These are phyloP conservation scores for Endotrypanum monterogeii DNA, from an alignment of 208 protist species.

Conservation along the genomic window DNA sequence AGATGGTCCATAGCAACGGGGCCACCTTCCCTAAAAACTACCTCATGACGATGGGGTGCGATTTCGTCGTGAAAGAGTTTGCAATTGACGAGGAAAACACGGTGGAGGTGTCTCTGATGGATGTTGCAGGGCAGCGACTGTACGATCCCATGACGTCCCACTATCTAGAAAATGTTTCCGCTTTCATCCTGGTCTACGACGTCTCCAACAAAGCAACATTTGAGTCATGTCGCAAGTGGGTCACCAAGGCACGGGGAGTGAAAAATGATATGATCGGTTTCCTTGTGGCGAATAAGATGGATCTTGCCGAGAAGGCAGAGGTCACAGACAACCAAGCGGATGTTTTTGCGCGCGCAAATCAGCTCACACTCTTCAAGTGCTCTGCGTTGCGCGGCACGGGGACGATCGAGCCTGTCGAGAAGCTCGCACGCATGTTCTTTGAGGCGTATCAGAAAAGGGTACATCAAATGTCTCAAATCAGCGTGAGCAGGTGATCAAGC, in stretches of 20 bases:
- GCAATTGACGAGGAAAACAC: constrained; percentile 73
- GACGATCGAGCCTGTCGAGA: constrained; percentile 80
- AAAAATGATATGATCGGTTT: constrained; percentile 77
- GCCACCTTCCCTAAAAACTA: constrained; percentile 90
- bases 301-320: constrained; percentile 85
- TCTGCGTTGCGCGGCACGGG: constrained; percentile 84
- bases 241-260: constrained; percentile 45
- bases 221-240: constrained; percentile 86
- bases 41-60: constrained; percentile 92
- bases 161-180: constrained; percentile 64
- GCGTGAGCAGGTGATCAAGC: not conserved
- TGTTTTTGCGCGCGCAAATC: constrained; percentile 69
- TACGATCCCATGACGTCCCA: constrained; percentile 79
- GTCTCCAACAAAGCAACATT: constrained; percentile 91
- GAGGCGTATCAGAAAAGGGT: constrained; percentile 79
- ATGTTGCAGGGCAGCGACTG: constrained; percentile 85
- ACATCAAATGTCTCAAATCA: constrained; percentile 13
- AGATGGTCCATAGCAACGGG: constrained; percentile 92
- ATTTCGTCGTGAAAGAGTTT: constrained; percentile 91
- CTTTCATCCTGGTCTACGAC: constrained; percentile 92
- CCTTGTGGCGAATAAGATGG: constrained; percentile 90
- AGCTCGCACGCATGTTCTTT: constrained; percentile 65
- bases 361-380: constrained; percentile 86
- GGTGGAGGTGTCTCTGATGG: constrained; percentile 88
- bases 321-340: constrained; percentile 88